Base-by-base conservation (phyloP, 331 rosid species). In the Saraca asoca region DNA sequence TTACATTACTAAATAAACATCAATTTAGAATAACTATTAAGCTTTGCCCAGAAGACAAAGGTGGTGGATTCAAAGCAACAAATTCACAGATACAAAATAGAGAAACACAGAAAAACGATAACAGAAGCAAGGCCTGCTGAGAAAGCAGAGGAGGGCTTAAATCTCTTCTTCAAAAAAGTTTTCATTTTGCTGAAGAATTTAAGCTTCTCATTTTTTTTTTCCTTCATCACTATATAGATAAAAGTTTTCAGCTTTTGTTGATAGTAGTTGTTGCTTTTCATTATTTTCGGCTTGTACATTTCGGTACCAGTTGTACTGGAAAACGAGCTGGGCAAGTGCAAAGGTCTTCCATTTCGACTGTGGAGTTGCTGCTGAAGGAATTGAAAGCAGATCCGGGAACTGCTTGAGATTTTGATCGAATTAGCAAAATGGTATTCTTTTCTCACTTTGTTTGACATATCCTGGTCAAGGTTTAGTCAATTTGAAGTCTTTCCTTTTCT, bases 361-460 rank as follows among this genome's bases (percentile, higher is more conserved):
- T 24, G 31, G 31, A 24, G 31, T 24, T 24, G 74, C 75, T 69
- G 12, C 77, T 79, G 76, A 58, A 20, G 62, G 67, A 65, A 39
- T 62, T 66, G 68, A 69, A 58, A 75, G 87, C 81, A 69, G 95
- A 89, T 87, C 87, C 82, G 61, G 43, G 53, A 84, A 71, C 80
- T 75, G 64, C 72, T 81, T 72, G 41, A 62, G 80, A 11, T 51
- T 79, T 84, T 81, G 91, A 87, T 81, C 84, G 80, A 72, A 74
- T 58, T 72, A 64, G 43, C 42, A 52, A 53, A 34, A 58, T 88
- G 87, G 96, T 95, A 88, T 87, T 51, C 18, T 14, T 24, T 64
- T 74, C 24, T 44, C 29, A 38, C 41, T 59, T 60, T 12, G 69
- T 55, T 44, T 19, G 48, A 38, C 15, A 33, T 38, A 64, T 14